Conservation (phyloP, 495 filamentous ascomycete genomes). For the Penicillium ucsense region DNA sequence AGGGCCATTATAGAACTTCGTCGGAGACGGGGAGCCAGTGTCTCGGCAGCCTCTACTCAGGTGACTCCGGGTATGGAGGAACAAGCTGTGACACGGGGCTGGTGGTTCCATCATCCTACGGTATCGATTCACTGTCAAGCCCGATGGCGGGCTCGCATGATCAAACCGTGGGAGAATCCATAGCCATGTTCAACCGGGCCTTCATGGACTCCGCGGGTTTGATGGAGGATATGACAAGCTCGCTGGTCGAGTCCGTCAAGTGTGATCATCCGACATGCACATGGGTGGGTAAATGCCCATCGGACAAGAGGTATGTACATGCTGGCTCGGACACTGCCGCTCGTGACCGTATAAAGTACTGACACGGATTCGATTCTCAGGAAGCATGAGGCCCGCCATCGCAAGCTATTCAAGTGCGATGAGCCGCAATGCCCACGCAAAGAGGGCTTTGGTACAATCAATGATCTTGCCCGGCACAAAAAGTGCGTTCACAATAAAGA, state of each 20-base stretch:
- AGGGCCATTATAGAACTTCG: slow-evolving; percentile 22
- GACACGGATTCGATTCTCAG: slow-evolving; percentile 29
- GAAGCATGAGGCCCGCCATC: slow-evolving; percentile 74
- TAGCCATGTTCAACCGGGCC: slow-evolving; percentile 8
- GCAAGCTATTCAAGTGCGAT: slow-evolving; percentile 61
- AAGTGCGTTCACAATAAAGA: slow-evolving; percentile 56
- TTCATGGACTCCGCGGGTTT: slow-evolving; percentile 5
- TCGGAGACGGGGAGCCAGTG: slow-evolving; percentile 51
- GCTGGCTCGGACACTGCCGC: too few relatives aligned
- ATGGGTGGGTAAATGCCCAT: slow-evolving; percentile 34
- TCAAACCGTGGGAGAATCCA: slow-evolving; percentile 14
- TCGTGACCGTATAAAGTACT: neutral
- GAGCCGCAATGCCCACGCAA: slow-evolving; percentile 47
- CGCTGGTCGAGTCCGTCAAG: slow-evolving; percentile 16
- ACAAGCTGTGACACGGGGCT: slow-evolving; percentile 38
- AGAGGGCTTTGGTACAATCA: slow-evolving; percentile 70
- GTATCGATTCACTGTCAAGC: slow-evolving; percentile 22
- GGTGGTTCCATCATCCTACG: slow-evolving; percentile 22
- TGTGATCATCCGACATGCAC: slow-evolving; percentile 27
- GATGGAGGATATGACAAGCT: slow-evolving; percentile 7
- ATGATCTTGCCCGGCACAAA: slow-evolving; percentile 69
- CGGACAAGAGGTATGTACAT: slow-evolving; percentile 27
- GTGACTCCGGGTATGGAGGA: slow-evolving; percentile 54
- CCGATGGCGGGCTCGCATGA: slow-evolving; percentile 18
- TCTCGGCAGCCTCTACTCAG: slow-evolving; percentile 33